phyloP scores from a whole-genome alignment of 2,329 filamentous ascomycete species.

The Ophiostoma angusticollis region DNA sequence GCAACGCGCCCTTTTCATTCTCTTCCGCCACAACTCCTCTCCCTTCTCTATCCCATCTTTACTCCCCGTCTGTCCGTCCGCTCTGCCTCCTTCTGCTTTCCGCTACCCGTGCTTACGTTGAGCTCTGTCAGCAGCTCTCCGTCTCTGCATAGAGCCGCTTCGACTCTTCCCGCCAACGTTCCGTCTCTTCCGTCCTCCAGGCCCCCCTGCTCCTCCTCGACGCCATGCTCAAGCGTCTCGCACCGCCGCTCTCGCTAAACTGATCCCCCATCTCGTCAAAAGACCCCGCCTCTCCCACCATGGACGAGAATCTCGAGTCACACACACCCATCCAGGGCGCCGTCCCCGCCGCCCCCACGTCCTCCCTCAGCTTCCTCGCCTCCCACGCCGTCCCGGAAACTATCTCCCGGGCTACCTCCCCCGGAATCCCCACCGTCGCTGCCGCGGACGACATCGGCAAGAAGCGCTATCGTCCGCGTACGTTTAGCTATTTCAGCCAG shows the following conservation, averaged over 20 bases:
- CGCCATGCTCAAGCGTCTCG: background rate
- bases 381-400: conserved; percentile 42
- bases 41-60: too few species aligned
- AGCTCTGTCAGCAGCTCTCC: too few species aligned
- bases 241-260: background rate
- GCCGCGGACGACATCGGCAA: conserved; percentile 37
- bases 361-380: conserved; percentile 26
- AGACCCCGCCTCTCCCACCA: conserved; percentile 10
- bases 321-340: conserved; percentile 18
- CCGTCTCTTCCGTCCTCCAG: too few species aligned
- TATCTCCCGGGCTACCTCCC: conserved; percentile 76
- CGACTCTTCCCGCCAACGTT: too few species aligned
- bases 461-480: conserved; percentile 68
- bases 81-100: too few species aligned
- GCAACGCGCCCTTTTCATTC: too few species aligned
- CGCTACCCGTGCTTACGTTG: too few species aligned
- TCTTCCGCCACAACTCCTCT: too few species aligned
- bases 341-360: conserved; percentile 24
- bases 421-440: conserved; percentile 48
- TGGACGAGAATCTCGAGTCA: conserved; percentile 23
- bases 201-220: too few species aligned
- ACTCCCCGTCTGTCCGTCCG: too few species aligned
- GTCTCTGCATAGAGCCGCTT: too few species aligned
- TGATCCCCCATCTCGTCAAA: background rate
- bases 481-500: conserved; percentile 84